Conservation (phyloP, 148 eudicot species). For the Chenopodium suecicum region DNA sequence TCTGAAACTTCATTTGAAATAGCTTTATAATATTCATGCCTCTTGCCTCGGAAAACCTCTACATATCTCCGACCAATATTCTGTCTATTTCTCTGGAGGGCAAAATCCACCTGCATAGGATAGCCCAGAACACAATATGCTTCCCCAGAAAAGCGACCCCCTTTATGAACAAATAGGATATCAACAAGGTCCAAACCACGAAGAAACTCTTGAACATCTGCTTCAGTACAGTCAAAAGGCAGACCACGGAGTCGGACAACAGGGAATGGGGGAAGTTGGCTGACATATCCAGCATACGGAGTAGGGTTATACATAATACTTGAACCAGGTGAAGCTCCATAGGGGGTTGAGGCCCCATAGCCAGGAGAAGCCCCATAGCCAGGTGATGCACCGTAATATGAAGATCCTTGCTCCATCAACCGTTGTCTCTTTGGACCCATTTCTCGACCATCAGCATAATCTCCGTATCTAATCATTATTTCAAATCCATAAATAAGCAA, state of each 20-base stretch:
- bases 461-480: constrained; percentile 46
- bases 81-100: constrained; percentile 86
- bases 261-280: constrained; percentile 73
- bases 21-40: constrained; percentile 84
- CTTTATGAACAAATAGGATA: constrained; percentile 70
- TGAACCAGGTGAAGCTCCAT: constrained; percentile 47
- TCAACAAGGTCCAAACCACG: constrained; percentile 85
- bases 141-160: constrained; percentile 84
- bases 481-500: constrained; percentile 16
- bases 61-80: constrained; percentile 93
- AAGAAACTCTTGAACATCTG: constrained; percentile 72
- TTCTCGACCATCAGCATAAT: constrained; percentile 73
- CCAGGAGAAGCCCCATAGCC: constrained; percentile 55
- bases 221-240: constrained; percentile 86
- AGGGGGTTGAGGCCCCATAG: constrained; percentile 50
- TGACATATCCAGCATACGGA: constrained; percentile 49
- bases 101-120: constrained; percentile 88
- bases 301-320: constrained; percentile 66
- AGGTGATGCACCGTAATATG: constrained; percentile 63
- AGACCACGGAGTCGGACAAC: constrained; percentile 92
- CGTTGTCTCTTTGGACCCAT: constrained; percentile 80
- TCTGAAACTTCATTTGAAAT: constrained; percentile 77
- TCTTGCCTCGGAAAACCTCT: constrained; percentile 84
- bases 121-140: constrained; percentile 85
- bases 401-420: constrained; percentile 68